phyloP scores from a whole-genome alignment of 345 rosid species.

The Raphanus sativus region DNA sequence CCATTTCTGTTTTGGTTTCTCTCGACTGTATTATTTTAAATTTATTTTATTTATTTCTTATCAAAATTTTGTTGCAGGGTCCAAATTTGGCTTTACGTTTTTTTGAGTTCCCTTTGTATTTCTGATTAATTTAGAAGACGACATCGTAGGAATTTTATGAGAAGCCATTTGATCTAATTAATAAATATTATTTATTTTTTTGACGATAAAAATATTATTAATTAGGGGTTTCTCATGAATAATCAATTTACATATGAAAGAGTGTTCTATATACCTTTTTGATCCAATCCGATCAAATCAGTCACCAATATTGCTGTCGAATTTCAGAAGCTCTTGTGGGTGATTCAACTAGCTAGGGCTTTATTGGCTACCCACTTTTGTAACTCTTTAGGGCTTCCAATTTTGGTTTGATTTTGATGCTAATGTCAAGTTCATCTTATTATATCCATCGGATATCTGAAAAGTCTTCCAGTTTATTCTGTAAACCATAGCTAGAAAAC shows the following conservation, averaged over 20 bases:
- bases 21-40: background rate
- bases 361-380: background rate
- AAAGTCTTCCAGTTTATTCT: background rate
- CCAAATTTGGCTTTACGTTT: background rate
- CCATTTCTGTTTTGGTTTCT: background rate
- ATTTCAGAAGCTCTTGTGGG: conserved; percentile 35
- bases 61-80: background rate
- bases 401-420: conserved; percentile 6
- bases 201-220: too few species aligned
- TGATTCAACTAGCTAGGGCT: conserved; percentile 26
- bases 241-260: background rate
- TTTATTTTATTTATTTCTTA: background rate
- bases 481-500: conserved; percentile 9
- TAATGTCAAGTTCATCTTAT: conserved; percentile 24
- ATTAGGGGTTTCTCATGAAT: conserved; percentile 18
- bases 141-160: background rate
- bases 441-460: conserved; percentile 37
- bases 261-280: background rate
- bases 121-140: background rate
- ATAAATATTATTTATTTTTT: too few species aligned
- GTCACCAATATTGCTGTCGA: background rate
- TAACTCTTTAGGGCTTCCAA: conserved; percentile 28
- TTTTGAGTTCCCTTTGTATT: background rate
- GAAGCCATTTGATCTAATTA: background rate
- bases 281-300: conserved; percentile 8